Evolutionary conservation across 352 stramenopile genomes (phyloP).

Genomic region (Globisporangium paroecandrum): DNA sequence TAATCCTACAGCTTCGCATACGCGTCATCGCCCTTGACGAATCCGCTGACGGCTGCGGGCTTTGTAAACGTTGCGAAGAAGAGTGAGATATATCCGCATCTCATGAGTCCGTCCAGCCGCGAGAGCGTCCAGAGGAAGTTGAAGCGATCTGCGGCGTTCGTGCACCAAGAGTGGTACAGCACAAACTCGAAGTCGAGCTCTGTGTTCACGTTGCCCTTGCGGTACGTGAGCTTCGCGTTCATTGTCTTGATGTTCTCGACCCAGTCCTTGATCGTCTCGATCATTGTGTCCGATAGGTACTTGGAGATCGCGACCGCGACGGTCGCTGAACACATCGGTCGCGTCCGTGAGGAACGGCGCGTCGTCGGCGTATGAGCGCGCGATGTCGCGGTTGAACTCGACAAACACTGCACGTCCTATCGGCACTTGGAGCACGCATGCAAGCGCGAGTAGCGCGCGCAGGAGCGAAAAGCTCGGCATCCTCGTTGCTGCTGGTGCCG

Average conservation of each 20-base stretch:
- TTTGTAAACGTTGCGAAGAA: background rate
- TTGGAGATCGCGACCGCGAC: slow-evolving; percentile 16
- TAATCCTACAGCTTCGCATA: slow-evolving; percentile 7
- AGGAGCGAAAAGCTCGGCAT: background rate
- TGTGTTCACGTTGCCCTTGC: slow-evolving; percentile 6
- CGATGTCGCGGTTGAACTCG: slow-evolving; percentile 16
- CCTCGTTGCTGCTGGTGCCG: background rate
- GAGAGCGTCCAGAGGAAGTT: background rate
- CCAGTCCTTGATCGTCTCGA: slow-evolving; percentile 13
- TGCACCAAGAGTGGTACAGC: background rate
- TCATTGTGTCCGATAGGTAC: slow-evolving; percentile 11
- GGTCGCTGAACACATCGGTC: background rate
- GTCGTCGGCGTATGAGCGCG: slow-evolving; percentile 15
- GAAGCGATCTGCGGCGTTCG: background rate
- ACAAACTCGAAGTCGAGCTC: slow-evolving; percentile 16
- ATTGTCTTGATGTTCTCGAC: background rate
- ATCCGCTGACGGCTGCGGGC: background rate
- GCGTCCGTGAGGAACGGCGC: slow-evolving; percentile 10
- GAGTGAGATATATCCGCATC: background rate
- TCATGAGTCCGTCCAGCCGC: slow-evolving; percentile 2
- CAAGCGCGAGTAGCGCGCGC: background rate
- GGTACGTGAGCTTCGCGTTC: slow-evolving; percentile 7
- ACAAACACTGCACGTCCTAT: slow-evolving; percentile 7
- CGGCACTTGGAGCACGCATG: background rate
- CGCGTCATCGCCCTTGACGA: slow-evolving; percentile 12